phyloP scores from a whole-genome alignment of 345 rosid genomes.

The Draba incana region DNA sequence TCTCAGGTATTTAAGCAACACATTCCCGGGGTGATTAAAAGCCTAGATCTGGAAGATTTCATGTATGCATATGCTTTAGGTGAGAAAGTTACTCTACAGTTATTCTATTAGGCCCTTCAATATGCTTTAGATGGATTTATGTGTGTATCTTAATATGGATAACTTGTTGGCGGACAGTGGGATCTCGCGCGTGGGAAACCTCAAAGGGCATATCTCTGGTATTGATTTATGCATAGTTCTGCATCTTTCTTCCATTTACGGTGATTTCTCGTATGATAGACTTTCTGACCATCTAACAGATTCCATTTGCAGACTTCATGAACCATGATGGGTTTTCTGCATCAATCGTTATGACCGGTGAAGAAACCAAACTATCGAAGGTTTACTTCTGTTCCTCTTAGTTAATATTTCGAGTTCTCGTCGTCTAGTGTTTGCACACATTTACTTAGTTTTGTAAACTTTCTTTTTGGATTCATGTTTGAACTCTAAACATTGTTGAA shows the following conservation, averaged over 20 bases:
- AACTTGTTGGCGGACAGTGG: slow-evolving; percentile 58
- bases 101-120: neutral
- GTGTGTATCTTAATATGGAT: slow-evolving; percentile 26
- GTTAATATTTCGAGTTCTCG: slow-evolving; percentile 14
- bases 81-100: slow-evolving; percentile 33
- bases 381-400: slow-evolving; percentile 42
- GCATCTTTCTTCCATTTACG: slow-evolving; percentile 7
- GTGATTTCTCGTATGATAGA: slow-evolving; percentile 30
- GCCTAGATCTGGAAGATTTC: slow-evolving; percentile 57
- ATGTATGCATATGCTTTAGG: slow-evolving; percentile 78
- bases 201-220: slow-evolving; percentile 75
- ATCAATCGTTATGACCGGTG: slow-evolving; percentile 65
- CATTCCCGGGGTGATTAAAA: slow-evolving; percentile 41
- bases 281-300: slow-evolving; percentile 50
- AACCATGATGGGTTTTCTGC: slow-evolving; percentile 78
- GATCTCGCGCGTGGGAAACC: slow-evolving; percentile 87
- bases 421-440: slow-evolving; percentile 5
- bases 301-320: slow-evolving; percentile 92
- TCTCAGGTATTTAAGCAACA: slow-evolving; percentile 54
- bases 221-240: slow-evolving; percentile 33
- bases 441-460: slow-evolving; percentile 18
- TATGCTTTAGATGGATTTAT: too few species aligned
- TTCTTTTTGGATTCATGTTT: too few species aligned
- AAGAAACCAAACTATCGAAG: slow-evolving; percentile 67
- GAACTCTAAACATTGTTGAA: too few species aligned